phyloP scores from a whole-genome alignment of 441 rosid species.

The Populus trichocarpa region DNA sequence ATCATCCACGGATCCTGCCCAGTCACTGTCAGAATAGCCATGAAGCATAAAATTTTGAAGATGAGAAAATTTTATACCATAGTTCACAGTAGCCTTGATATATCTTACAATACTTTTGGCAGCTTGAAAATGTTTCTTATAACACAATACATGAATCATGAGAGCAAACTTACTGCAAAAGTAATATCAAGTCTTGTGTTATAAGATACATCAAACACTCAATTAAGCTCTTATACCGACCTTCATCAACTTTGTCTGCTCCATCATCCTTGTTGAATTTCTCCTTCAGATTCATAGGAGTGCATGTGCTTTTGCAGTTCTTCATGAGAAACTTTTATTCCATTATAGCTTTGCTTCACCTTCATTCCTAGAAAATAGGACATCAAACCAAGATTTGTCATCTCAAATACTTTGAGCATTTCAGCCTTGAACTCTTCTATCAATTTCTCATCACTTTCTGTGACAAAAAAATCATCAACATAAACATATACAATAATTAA shows the following conservation, averaged over 20 bases:
- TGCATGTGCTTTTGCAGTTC: background rate
- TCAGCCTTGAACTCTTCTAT: background rate
- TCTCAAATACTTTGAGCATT: background rate
- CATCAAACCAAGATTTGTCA: background rate
- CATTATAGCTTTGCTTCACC: background rate
- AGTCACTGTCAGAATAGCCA: background rate
- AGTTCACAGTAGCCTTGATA: background rate
- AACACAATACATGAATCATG: background rate
- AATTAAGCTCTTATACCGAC: background rate
- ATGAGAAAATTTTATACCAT: background rate
- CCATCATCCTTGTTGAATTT: background rate
- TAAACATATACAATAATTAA: background rate
- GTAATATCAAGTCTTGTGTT: background rate
- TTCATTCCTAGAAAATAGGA: background rate
- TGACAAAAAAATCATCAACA: background rate
- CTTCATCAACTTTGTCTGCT: background rate
- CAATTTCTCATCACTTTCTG: background rate
- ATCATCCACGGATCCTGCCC: background rate
- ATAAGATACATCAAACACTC: background rate
- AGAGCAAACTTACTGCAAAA: background rate
- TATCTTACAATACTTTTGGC: background rate
- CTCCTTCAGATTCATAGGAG: background rate
- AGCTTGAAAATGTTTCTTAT: background rate
- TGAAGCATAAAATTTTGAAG: background rate
- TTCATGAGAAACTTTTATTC: background rate